phyloP scores from a whole-genome alignment of 768 basidiomycete species.

The Trametes sanguinea region DNA sequence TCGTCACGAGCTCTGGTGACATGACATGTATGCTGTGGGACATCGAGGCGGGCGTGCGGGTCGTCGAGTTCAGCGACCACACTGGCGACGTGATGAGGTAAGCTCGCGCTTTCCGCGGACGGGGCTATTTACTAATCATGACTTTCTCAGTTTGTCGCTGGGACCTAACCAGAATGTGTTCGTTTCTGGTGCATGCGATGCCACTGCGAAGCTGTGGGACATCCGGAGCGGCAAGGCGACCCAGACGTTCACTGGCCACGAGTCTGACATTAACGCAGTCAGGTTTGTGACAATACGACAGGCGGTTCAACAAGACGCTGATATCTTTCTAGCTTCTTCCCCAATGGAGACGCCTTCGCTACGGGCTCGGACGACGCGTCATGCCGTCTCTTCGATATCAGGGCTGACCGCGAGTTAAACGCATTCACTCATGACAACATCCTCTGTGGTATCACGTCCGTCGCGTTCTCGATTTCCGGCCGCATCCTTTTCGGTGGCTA shows the following conservation, averaged over 20 bases:
- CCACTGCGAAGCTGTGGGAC: constrained; percentile 98
- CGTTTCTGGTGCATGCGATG: constrained; percentile 99
- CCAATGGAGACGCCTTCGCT: constrained; percentile 98
- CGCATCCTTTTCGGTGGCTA: constrained; percentile 98
- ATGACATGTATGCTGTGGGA: constrained; percentile 99
- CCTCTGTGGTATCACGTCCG: constrained; percentile 97
- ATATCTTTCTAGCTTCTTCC: constrained; percentile 79
- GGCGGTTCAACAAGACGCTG: constrained; percentile 1
- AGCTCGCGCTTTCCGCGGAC: constrained; percentile 25
- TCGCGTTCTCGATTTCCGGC: constrained; percentile 97
- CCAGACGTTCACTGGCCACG: constrained; percentile 98
- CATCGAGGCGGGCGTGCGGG: constrained; percentile 94
- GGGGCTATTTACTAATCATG: constrained; percentile 1
- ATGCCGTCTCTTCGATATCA: constrained; percentile 96
- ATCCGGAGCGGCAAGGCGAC: constrained; percentile 96
- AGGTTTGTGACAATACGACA: constrained; percentile 61
- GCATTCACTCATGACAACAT: constrained; percentile 99
- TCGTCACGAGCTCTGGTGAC: constrained; percentile 95
- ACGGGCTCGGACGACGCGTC: constrained; percentile 99
- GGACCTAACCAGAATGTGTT: constrained; percentile 93
- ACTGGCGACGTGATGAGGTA: constrained; percentile 99
- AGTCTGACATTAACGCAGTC: constrained; percentile 99
- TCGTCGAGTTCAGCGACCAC: constrained; percentile 99
- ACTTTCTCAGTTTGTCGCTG: constrained; percentile 73
- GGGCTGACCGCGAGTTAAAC: constrained; percentile 96